Percentiles rank a stretch among this genome's conserved stretches.
phyloP scores from a whole-genome alignment of 192 early-diverging fungal genomes.

The Funneliformis geosporum region DNA sequence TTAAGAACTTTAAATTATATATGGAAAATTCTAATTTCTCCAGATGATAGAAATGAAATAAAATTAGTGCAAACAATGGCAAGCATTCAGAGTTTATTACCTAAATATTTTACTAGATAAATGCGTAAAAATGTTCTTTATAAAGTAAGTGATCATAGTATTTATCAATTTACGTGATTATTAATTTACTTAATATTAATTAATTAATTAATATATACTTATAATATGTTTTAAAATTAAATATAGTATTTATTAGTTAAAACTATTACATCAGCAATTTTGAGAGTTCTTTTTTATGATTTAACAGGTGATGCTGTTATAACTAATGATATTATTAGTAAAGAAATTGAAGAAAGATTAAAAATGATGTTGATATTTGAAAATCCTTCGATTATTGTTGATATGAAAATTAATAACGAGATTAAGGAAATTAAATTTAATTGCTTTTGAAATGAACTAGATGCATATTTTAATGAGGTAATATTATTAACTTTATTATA shows the following conservation, averaged over 20 bases:
- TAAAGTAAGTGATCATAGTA: too few species aligned
- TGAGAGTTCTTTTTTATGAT: neutral
- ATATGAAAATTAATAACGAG: neutral
- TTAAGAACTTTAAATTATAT: constrained; percentile 3
- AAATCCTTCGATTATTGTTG: neutral
- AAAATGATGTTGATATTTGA: neutral
- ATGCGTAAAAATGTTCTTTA: neutral
- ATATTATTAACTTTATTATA: too few species aligned
- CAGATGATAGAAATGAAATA: neutral
- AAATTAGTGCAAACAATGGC: neutral
- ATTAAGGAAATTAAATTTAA: neutral
- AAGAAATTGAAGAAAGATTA: neutral
- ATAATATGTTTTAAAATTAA: too few species aligned
- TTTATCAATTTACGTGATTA: too few species aligned
- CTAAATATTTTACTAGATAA: neutral
- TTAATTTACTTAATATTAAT: too few species aligned
- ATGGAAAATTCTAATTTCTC: neutral
- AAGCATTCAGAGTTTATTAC: neutral
- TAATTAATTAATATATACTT: too few species aligned
- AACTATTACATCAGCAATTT: neutral
- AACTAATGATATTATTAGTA: neutral
- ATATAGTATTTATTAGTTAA: neutral
- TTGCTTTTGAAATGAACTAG: neutral
- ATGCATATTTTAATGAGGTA: constrained; percentile 2
- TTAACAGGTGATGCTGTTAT: neutral